phyloP scores from a whole-genome alignment of 1,284 basidiomycete species.

The Stygiomarasmius scandens region DNA sequence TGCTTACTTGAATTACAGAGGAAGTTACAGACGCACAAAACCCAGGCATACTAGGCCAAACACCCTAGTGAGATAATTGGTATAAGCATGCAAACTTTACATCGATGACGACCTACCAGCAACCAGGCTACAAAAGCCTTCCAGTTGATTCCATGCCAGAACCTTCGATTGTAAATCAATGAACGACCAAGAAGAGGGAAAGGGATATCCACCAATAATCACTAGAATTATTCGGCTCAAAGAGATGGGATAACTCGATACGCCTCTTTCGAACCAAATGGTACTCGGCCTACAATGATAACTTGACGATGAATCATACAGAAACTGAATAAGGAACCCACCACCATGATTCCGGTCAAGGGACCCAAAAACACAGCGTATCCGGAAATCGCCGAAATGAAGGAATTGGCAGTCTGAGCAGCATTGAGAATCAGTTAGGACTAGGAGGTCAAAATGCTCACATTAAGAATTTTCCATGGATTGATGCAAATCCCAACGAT shows the following conservation, averaged over 20 bases:
- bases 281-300: slow-evolving; percentile 26
- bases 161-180: slow-evolving; percentile 14
- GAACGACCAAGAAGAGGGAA: background rate
- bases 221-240: slow-evolving; percentile 23
- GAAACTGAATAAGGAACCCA: slow-evolving; percentile 19
- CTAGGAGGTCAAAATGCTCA: slow-evolving; percentile 11
- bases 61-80: slow-evolving; percentile 22
- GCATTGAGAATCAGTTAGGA: background rate
- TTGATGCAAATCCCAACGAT: slow-evolving; percentile 34
- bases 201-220: slow-evolving; percentile 29
- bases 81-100: background rate
- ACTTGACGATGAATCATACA: background rate
- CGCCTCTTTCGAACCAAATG: slow-evolving; percentile 26
- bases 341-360: slow-evolving; percentile 34
- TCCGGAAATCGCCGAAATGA: slow-evolving; percentile 32
- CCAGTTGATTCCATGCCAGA: slow-evolving; percentile 34
- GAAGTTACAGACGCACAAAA: slow-evolving; percentile 28
- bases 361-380: slow-evolving; percentile 34
- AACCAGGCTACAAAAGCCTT: slow-evolving; percentile 32
- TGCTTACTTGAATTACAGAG: slow-evolving; percentile 20
- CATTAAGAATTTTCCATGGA: slow-evolving; percentile 34
- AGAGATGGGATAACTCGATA: slow-evolving; percentile 31
- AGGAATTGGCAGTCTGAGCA: slow-evolving; percentile 31
- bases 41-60: slow-evolving; percentile 33
- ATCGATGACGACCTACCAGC: slow-evolving; percentile 20